Evolutionary conservation across 2,329 filamentous ascomycete species (phyloP).

Genomic region (Colletotrichum orbiculare): DNA sequence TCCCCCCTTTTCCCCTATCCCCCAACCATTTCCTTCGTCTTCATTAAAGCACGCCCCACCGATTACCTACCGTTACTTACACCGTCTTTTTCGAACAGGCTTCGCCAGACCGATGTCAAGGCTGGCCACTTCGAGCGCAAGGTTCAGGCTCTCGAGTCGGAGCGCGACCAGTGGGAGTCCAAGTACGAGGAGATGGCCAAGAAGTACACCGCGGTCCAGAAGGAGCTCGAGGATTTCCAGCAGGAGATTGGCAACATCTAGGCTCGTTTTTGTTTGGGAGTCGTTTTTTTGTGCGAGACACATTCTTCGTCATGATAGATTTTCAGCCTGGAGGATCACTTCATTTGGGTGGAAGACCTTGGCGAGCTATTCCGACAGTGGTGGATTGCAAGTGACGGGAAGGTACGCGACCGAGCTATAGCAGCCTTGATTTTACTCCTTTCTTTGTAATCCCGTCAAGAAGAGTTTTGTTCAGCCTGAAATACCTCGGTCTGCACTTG

Average conservation of each 20-base stretch:
- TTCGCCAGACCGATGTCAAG: constrained; percentile 99
- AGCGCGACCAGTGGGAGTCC: constrained; percentile 93
- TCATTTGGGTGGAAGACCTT: constrained; percentile 27
- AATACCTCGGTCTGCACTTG: constrained; percentile 9
- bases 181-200: constrained; percentile 98
- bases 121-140: constrained; percentile 99
- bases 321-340: constrained; percentile 29
- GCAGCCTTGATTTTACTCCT: constrained; percentile 34
- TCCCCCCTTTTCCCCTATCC: constrained; percentile 19
- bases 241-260: constrained; percentile 93
- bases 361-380: constrained; percentile 29
- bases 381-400: constrained; percentile 33
- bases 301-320: constrained; percentile 26
- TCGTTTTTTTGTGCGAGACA: constrained; percentile 19
- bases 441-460: constrained; percentile 33
- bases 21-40: constrained; percentile 5
- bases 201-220: constrained; percentile 86
- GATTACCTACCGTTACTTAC: constrained; percentile 33
- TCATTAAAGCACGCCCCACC: constrained; percentile 31
- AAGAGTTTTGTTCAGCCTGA: constrained; percentile 32
- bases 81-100: constrained; percentile 69
- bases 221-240: constrained; percentile 92
- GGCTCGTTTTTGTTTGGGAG: constrained; percentile 43
- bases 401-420: constrained; percentile 30
- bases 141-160: constrained; percentile 93